Percentiles rank a stretch among this genome's conserved stretches.
Evolutionary conservation across 179 eudicot genomes (phyloP).

Genomic region (Camellia oleifera): DNA sequence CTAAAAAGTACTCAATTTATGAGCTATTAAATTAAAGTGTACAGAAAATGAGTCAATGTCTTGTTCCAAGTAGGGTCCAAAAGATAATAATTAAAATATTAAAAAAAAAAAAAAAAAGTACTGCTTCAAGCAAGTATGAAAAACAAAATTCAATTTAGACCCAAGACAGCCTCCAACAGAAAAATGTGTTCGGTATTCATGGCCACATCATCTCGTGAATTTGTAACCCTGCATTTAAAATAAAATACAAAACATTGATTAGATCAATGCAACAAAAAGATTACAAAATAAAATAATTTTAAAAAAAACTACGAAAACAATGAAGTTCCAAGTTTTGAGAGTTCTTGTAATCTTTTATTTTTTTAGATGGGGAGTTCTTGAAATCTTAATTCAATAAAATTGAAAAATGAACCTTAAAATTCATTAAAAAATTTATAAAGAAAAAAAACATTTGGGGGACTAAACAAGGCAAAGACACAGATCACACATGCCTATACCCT

Average conservation of each 20-base stretch:
- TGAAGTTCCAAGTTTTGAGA: background rate
- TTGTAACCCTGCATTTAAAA: conserved; percentile 28
- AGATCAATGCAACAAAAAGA: background rate
- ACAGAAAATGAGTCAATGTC: background rate
- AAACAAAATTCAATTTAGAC: background rate
- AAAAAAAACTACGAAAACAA: background rate
- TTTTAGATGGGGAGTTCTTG: no score
- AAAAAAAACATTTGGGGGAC: background rate
- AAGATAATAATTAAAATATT: background rate
- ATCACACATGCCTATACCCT: conserved; percentile 63
- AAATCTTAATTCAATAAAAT: no score
- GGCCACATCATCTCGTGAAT: conserved; percentile 26
- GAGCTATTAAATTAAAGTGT: background rate
- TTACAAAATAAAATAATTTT: no score
- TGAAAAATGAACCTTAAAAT: background rate
- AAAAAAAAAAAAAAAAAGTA: no score
- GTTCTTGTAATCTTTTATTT: background rate
- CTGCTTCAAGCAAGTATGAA: background rate
- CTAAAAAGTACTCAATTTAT: background rate
- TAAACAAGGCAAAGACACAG: background rate
- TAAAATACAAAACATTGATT: no score
- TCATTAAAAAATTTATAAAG: background rate
- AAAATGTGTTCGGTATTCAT: background rate
- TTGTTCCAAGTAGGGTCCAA: background rate
- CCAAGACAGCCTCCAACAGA: background rate